phyloP scores from a whole-genome alignment of 2,329 filamentous ascomycete species.

The Ophiocordyceps sinensis region DNA sequence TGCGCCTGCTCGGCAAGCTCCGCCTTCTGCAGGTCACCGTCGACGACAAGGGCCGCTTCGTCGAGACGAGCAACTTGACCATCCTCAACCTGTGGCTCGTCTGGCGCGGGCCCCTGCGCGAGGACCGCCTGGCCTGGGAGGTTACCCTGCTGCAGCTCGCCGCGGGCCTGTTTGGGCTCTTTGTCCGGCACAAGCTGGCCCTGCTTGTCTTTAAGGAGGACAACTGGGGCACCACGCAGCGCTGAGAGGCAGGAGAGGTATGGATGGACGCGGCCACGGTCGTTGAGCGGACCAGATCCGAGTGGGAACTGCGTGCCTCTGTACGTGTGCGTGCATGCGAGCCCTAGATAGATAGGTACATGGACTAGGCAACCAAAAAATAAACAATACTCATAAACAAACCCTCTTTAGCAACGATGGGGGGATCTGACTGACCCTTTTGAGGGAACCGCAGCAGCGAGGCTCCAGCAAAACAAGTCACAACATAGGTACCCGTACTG shows the following conservation, averaged over 20 bases:
- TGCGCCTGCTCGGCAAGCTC: constrained; percentile 57
- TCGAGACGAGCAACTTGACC: constrained; percentile 79
- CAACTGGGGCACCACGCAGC: constrained; percentile 42
- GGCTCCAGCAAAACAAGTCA: no score
- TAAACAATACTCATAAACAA: no score
- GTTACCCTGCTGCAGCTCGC: constrained; percentile 64
- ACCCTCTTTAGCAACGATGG: no score
- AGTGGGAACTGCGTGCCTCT: no score
- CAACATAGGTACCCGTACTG: no score
- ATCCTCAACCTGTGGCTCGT: constrained; percentile 93
- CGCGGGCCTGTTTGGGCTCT: constrained; percentile 68
- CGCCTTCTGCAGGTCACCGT: constrained; percentile 53
- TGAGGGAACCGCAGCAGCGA: no score
- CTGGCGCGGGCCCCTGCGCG: constrained; percentile 81
- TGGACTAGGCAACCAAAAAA: no score
- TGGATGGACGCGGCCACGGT: neutral
- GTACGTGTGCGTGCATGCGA: no score
- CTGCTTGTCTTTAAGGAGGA: constrained; percentile 82
- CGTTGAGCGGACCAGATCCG: no score
- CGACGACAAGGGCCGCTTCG: constrained; percentile 54
- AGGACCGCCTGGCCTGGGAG: constrained; percentile 69
- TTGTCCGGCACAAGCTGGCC: constrained; percentile 74
- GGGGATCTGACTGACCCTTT: no score
- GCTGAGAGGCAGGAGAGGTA: constrained; percentile 5
- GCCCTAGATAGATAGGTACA: no score